These are phyloP conservation scores for Leishmania arabica DNA, from an alignment of 208 protist genomes.

Conservation along the genomic window DNA sequence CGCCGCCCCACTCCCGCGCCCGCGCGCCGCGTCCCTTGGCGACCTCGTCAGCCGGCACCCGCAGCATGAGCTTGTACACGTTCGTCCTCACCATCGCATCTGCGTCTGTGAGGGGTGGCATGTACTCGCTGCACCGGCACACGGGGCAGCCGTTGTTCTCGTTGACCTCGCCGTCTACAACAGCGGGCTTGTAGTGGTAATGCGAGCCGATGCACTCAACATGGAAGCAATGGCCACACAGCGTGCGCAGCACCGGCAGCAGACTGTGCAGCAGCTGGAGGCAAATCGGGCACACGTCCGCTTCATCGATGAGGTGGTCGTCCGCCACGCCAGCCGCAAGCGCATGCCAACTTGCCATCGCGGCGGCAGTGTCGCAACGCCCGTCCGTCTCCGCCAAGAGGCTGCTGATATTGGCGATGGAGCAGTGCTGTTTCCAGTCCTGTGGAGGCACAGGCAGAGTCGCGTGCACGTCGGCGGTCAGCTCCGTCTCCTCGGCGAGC, in stretches of 20 bases:
- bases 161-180: constrained; percentile 28
- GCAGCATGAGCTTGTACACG: constrained; percentile 31
- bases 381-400: background rate
- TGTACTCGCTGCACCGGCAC: constrained; percentile 36
- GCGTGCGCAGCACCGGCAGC: constrained; percentile 33
- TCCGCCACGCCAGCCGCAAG: background rate
- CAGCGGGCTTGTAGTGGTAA: constrained; percentile 24
- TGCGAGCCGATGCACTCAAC: constrained; percentile 47
- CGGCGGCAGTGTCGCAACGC: background rate
- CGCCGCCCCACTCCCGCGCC: background rate
- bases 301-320: constrained; percentile 5
- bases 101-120: constrained; percentile 25
- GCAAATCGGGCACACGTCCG: constrained; percentile 45
- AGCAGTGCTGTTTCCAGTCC: constrained; percentile 24
- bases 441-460: constrained; percentile 16
- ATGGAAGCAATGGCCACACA: constrained; percentile 59
- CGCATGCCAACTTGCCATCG: background rate
- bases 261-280: constrained; percentile 32
- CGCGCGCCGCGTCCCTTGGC: background rate
- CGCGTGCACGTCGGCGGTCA: constrained; percentile 24
- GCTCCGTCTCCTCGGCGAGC: constrained; percentile 10
- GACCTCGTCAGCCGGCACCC: constrained; percentile 12
- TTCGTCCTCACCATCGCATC: constrained; percentile 28
- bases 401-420: constrained; percentile 17
- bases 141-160: constrained; percentile 41